Percentiles rank a stretch among this genome's conserved stretches.
Conservation (phyloP, 208 protist species). For the Leishmania turanica region DNA sequence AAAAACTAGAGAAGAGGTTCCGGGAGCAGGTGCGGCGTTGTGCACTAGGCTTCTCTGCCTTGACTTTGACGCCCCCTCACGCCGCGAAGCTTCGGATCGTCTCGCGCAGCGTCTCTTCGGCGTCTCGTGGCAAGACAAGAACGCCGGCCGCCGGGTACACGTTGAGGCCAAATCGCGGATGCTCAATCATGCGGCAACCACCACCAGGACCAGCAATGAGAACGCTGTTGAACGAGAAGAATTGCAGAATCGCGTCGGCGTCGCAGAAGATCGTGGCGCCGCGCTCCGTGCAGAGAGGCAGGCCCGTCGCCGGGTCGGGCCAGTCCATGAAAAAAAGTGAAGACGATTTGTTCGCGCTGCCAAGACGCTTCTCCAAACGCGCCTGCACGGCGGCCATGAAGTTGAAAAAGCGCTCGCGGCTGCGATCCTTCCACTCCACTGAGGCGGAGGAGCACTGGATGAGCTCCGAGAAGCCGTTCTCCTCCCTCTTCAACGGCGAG, state of each 20-base stretch:
- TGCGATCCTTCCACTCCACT: slow-evolving; percentile 50
- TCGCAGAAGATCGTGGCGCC: slow-evolving; percentile 42
- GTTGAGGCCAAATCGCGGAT: slow-evolving; percentile 45
- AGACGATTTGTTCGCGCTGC: not conserved
- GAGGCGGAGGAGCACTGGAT: slow-evolving; percentile 36
- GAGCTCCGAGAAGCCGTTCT: slow-evolving; percentile 33
- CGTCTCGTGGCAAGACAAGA: slow-evolving; percentile 20
- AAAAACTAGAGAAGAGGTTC: not conserved
- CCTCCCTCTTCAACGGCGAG: not conserved
- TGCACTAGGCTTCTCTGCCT: not conserved
- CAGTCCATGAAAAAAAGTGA: slow-evolving; percentile 46
- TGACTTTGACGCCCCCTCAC: not conserved
- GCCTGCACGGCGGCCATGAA: slow-evolving; percentile 33
- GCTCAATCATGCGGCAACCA: slow-evolving; percentile 57
- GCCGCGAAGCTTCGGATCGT: slow-evolving; percentile 15
- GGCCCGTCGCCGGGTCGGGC: slow-evolving; percentile 52
- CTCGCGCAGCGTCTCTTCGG: slow-evolving; percentile 19
- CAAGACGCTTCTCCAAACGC: slow-evolving; percentile 5
- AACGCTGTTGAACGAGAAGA: slow-evolving; percentile 46
- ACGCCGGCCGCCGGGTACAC: slow-evolving; percentile 49
- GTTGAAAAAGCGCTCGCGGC: slow-evolving; percentile 45
- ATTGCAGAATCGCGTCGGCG: slow-evolving; percentile 45
- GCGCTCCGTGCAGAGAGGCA: slow-evolving; percentile 36
- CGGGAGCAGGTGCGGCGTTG: not conserved
- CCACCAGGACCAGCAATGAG: slow-evolving; percentile 43